Percentiles rank a stretch among this genome's conserved stretches.
phyloP scores from a whole-genome alignment of 2,329 filamentous ascomycete genomes.

The Aspergillus tubingensis region DNA sequence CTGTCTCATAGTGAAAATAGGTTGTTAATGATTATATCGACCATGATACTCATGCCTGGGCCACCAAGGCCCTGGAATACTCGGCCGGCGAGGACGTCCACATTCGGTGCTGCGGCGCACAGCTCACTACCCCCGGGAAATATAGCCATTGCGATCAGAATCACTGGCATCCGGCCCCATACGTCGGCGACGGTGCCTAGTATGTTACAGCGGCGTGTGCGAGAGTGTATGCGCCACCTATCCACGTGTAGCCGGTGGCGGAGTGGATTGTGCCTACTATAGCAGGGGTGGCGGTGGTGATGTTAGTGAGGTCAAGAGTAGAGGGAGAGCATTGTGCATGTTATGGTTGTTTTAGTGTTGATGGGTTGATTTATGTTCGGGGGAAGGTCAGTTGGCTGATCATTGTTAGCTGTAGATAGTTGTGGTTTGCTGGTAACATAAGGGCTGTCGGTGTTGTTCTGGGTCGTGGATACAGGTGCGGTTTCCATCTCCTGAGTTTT shows the following conservation, averaged over 20 bases:
- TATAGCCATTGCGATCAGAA: slow-evolving; percentile 40
- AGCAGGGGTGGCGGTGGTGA: slow-evolving; percentile 7
- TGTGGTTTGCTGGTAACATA: too few species aligned
- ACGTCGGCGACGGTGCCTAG: slow-evolving; percentile 6
- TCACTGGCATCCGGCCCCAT: slow-evolving; percentile 4
- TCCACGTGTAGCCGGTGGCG: slow-evolving; percentile 14
- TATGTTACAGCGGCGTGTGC: not conserved
- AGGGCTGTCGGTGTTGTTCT: too few species aligned
- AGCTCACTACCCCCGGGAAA: slow-evolving; percentile 54
- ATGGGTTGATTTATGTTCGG: too few species aligned
- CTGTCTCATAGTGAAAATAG: slow-evolving; percentile 53
- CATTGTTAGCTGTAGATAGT: too few species aligned
- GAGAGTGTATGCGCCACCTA: slow-evolving; percentile 9
- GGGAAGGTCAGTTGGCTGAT: too few species aligned
- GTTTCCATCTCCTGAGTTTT: too few species aligned
- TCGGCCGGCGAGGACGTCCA: slow-evolving; percentile 55
- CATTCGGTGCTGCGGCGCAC: slow-evolving; percentile 48
- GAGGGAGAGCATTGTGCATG: not conserved
- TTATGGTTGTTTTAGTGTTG: too few species aligned
- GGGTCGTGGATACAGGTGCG: too few species aligned
- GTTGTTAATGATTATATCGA: slow-evolving; percentile 56
- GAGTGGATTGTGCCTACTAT: slow-evolving; percentile 2
- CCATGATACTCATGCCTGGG: slow-evolving; percentile 54
- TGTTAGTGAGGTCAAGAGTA: slow-evolving; percentile 12
- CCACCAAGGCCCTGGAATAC: slow-evolving; percentile 56